These are phyloP conservation scores for Rhodotorula sp. DNA, from an alignment of 1,284 basidiomycete species.

Conservation along the genomic window DNA sequence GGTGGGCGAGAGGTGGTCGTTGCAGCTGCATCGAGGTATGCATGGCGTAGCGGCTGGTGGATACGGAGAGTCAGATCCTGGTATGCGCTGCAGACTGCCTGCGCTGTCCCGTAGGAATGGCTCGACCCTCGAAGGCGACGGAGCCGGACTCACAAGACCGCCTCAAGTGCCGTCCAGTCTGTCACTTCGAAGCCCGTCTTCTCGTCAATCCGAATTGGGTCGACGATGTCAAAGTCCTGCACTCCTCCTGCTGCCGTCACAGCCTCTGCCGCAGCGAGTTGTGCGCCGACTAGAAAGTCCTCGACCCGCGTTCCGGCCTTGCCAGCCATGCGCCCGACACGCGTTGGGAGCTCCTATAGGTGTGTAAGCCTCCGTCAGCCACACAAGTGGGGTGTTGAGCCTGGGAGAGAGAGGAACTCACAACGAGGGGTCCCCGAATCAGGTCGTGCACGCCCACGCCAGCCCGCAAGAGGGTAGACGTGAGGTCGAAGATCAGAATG, in stretches of 20 bases:
- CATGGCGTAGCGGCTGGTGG: slow-evolving; percentile 75
- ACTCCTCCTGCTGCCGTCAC: slow-evolving; percentile 58
- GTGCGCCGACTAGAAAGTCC: slow-evolving; percentile 80
- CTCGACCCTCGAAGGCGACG: background rate
- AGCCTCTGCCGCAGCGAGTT: slow-evolving; percentile 55
- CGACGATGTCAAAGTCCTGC: slow-evolving; percentile 61
- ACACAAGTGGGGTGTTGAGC: slow-evolving; percentile 35
- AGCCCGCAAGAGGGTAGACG: slow-evolving; percentile 67
- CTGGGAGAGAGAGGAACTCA: slow-evolving; percentile 46
- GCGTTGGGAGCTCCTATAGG: slow-evolving; percentile 64
- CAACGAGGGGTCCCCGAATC: slow-evolving; percentile 68
- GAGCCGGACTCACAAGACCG: slow-evolving; percentile 67
- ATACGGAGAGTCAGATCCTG: slow-evolving; percentile 3
- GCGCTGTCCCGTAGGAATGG: background rate
- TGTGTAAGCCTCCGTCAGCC: background rate
- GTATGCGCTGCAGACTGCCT: background rate
- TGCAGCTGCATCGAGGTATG: slow-evolving; percentile 73
- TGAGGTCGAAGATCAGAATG: slow-evolving; percentile 76
- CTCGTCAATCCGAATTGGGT: slow-evolving; percentile 63
- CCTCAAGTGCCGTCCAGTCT: slow-evolving; percentile 89
- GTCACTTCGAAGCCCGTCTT: slow-evolving; percentile 63
- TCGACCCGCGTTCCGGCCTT: slow-evolving; percentile 58
- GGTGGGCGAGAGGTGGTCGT: slow-evolving; percentile 81
- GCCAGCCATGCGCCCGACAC: slow-evolving; percentile 64
- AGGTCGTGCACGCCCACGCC: slow-evolving; percentile 78